Evolutionary conservation across 2,329 filamentous ascomycete species (phyloP), one percentile per base, ranked within the genome.

Genomic region (Fusarium nurragi): DNA sequence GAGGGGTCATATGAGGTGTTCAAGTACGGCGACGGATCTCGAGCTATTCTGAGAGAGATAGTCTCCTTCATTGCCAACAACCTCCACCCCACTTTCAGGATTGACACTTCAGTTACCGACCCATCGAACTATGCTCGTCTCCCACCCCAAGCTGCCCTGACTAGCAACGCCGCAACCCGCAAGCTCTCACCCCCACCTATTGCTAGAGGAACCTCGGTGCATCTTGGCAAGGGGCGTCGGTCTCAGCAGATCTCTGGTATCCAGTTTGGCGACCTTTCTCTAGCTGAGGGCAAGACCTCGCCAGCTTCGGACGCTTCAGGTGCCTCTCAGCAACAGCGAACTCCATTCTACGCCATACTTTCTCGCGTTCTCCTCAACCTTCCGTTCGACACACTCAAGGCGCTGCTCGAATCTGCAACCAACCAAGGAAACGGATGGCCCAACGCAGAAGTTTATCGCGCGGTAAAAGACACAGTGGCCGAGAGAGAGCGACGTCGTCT

Each of bases 321-420:
- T 19, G 68, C 67, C 7, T 59, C 68, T 9, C 70, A 64, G 26
- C 71, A 65, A 19, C 72, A 71, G 36, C 64, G 64, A 21, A 74
- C 74, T 13, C 69, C 71, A 22, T 76, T 81, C 26, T 81, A 83
- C 22, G 79, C 80, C 0, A 76, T 84, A 0, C 77, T 93, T 6
- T 93, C 91, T 0, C 87, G 85, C 25, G 79, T 92, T 21, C 79
- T 94, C 3, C 77, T 92, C 49, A 91, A 91, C 37, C 77, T 93
- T 7, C 91, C 91, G 0, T 91, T 90, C 66, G 79, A 84, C 14
- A 79, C 89, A 25, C 79, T 94, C 22, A 88, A 90, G 75, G 82
- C 83, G 58, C 77, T 92, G 3, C 80, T 93, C 30, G 88, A 90
- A 68, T 86, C 87, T 47, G 64, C 70, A 8, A 81, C 81, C 23